Base-by-base conservation (phyloP, 2,329 filamentous ascomycete species). In the Tolypocladium pustulatum region DNA sequence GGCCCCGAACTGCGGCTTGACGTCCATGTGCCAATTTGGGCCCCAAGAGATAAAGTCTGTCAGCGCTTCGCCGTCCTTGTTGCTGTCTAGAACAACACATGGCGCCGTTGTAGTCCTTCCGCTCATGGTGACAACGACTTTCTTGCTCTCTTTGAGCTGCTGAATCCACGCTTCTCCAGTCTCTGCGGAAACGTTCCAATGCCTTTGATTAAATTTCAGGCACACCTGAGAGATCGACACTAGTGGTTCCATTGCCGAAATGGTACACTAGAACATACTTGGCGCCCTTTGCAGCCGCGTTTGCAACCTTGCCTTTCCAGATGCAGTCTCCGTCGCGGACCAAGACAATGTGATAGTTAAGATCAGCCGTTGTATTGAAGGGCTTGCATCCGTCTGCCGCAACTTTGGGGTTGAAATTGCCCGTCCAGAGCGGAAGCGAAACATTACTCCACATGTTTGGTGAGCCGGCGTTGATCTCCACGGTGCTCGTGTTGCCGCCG, bases 211-310 rank as follows among this genome's bases (percentile, higher is more conserved):
- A 13, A 37, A 37, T 37, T 15, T 12, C 36, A 13, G 36, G 4
- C 6, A 38, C 37, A 4, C 15, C 37, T 7, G 15, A 17, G 15
- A 38, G 15, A 20, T 38, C 37, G 15, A 38, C 37, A 2, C 15
- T 38, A 13, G 7, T 4, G 2, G 37, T 38, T 38, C 37, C 37
- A 6, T 20, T 38, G 37, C 37, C 15, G 62, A 81, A 83, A 74
- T 86, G 86, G 70, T 86, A 87, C 64, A 85, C 73, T 62, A 87
- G 70, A 57, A 87, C 69, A 61, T 86, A 84, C 65, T 80, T 78
- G 55, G 82, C 85, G 15, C 85, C 85, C 54, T 76, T 76, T 7
- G 73, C 76, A 2, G 72, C 77, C 7, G 80, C 80, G 59, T 83
- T 81, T 5, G 37, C 37, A 38, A 38, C 77, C 72, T 87, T 86